A percentile compares a stretch with the other conserved stretches of the same genome.
Evolutionary conservation across 2,329 filamentous ascomycete genomes (phyloP).

Genomic region (Decorospora gaudefroyi): DNA sequence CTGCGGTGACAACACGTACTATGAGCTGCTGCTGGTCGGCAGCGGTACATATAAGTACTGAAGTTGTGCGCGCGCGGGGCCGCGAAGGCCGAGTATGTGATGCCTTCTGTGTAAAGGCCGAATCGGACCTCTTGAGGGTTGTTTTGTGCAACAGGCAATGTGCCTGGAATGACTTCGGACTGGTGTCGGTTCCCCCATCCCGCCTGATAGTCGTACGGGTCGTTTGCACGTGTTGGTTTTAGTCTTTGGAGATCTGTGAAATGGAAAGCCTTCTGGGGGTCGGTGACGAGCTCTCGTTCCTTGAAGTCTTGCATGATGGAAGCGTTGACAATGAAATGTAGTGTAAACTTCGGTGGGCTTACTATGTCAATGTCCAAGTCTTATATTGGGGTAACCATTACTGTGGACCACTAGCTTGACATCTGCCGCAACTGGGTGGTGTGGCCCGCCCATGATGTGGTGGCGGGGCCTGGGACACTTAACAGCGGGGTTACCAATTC

Average conservation of each 20-base stretch:
- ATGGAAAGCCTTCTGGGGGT: slow-evolving; percentile 47
- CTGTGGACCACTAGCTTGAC: slow-evolving; percentile 21
- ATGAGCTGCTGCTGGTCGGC: slow-evolving; percentile 52
- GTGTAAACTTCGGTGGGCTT: slow-evolving; percentile 11
- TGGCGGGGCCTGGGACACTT: slow-evolving; percentile 33
- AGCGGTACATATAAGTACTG: slow-evolving; percentile 54
- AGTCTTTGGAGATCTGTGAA: slow-evolving; percentile 47
- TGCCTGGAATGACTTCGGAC: slow-evolving; percentile 52
- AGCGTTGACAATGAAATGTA: neutral
- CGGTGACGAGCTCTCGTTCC: slow-evolving; percentile 43
- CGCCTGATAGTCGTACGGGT: slow-evolving; percentile 47
- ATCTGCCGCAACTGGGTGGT: slow-evolving; percentile 42
- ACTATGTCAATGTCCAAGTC: slow-evolving; percentile 19
- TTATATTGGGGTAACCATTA: slow-evolving; percentile 38
- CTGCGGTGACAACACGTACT: slow-evolving; percentile 26
- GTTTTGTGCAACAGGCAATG: slow-evolving; percentile 51
- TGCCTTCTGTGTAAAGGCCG: slow-evolving; percentile 53
- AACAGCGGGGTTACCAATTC: slow-evolving; percentile 33
- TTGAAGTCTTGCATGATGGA: slow-evolving; percentile 41
- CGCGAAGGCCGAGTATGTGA: slow-evolving; percentile 53
- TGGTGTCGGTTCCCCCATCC: slow-evolving; percentile 49
- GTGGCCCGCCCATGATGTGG: slow-evolving; percentile 41
- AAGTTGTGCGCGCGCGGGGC: slow-evolving; percentile 51
- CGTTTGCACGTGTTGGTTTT: slow-evolving; percentile 47
- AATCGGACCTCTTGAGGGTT: slow-evolving; percentile 51